Conservation (phyloP, 2,329 filamentous ascomycete genomes). For the Xylaria multiplex region DNA sequence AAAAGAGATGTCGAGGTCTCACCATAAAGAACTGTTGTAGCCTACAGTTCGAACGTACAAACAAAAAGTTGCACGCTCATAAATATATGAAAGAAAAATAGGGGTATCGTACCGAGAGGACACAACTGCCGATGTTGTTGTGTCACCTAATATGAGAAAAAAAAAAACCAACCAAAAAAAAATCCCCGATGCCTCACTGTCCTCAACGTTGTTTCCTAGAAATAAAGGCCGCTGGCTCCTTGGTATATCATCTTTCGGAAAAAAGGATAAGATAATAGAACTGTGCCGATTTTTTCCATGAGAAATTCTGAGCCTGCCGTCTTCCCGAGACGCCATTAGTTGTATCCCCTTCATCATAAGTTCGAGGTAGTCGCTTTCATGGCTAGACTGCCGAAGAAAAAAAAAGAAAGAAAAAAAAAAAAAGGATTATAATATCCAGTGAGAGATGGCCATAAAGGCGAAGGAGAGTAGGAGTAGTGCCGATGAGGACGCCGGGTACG, state of each 20-base stretch:
- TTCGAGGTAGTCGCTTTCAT: constrained; percentile 2
- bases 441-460: constrained; percentile 40
- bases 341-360: constrained; percentile 1
- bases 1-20: constrained; percentile 1
- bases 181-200: constrained; percentile 12
- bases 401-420: not conserved
- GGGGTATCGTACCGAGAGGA: constrained; percentile 31
- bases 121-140: constrained; percentile 2
- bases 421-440: constrained; percentile 40
- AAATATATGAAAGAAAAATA: constrained; percentile 11
- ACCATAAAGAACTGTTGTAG: constrained; percentile 1
- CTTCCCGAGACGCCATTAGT: constrained; percentile 31
- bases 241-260: constrained; percentile 3
- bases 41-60: not conserved
- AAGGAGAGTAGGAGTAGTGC: constrained; percentile 42
- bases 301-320: constrained; percentile 3
- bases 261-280: not conserved
- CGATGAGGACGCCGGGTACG: constrained; percentile 35
- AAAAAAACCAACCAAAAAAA: not conserved
- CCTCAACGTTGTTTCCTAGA: not conserved
- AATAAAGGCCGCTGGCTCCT: not conserved
- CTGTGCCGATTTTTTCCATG: not conserved
- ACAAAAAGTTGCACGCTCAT: constrained; percentile 1
- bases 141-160: constrained; percentile 1
- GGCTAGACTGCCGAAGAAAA: not conserved